Conservation (phyloP, 2,329 filamentous ascomycete species). For the Elsinoe perseae region DNA sequence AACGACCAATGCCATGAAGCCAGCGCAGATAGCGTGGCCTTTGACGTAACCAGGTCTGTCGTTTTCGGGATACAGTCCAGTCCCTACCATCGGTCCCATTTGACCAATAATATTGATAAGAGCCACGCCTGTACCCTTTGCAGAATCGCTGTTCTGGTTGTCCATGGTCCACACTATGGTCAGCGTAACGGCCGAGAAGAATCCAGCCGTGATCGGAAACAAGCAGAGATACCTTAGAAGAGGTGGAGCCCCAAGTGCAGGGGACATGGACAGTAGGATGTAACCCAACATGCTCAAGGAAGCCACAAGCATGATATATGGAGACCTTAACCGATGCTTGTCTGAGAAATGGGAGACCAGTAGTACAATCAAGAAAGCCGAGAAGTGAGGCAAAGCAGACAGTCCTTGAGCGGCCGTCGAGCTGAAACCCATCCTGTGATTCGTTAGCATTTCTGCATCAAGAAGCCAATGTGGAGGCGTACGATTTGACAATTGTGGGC, state of each 20-base stretch:
- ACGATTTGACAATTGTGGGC: conserved; percentile 53
- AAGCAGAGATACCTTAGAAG: conserved; percentile 61
- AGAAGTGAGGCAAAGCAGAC: conserved; percentile 71
- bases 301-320: conserved; percentile 62
- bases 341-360: conserved; percentile 67
- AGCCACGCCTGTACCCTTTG: conserved; percentile 68
- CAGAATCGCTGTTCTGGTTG: conserved; percentile 63
- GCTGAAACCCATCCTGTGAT: conserved; percentile 59
- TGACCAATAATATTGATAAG: conserved; percentile 79
- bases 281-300: conserved; percentile 54
- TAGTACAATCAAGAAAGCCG: conserved; percentile 65
- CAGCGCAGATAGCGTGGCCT: conserved; percentile 46
- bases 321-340: conserved; percentile 51
- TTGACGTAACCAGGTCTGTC: conserved; percentile 43
- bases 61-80: conserved; percentile 45
- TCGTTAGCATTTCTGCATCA: conserved; percentile 15
- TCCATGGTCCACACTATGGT: conserved; percentile 86
- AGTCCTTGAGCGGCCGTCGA: conserved; percentile 64
- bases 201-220: conserved; percentile 70
- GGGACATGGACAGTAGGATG: conserved; percentile 40
- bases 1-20: conserved; percentile 42
- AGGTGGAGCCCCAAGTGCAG: conserved; percentile 25
- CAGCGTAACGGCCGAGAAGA: conserved; percentile 76
- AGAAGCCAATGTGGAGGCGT: conserved; percentile 19
- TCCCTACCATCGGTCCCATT: conserved; percentile 58